Evolutionary conservation across 495 filamentous ascomycete genomes (phyloP).

Genomic region (Xylaria bambusicola): DNA sequence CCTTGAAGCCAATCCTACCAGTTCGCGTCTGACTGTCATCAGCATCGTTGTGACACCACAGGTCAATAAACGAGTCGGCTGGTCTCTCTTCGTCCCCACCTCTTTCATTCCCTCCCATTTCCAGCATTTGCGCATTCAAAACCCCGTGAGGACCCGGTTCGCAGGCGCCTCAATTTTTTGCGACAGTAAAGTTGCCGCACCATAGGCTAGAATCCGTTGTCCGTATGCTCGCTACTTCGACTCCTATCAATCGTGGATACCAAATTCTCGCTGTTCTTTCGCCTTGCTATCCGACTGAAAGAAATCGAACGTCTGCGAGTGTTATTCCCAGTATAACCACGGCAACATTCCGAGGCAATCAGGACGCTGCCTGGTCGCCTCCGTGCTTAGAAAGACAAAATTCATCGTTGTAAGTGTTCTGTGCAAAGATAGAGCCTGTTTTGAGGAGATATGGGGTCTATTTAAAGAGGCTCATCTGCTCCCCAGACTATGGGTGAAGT

Average conservation of each 20-base stretch:
- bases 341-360: conserved; percentile 17
- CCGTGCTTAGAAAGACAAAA: not conserved
- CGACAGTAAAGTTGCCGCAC: not conserved
- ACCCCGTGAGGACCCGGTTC: not conserved
- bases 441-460: not conserved
- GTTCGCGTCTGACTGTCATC: not conserved
- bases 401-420: not conserved
- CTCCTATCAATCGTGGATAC: not conserved
- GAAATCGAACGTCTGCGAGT: not conserved
- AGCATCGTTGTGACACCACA: conserved; percentile 10
- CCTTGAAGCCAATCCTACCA: conserved; percentile 3
- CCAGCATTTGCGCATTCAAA: not conserved
- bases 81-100: not conserved
- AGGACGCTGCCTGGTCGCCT: conserved; percentile 5
- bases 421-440: not conserved
- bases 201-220: not conserved
- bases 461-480: conserved; percentile 5
- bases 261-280: not conserved
- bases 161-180: not conserved
- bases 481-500: not conserved
- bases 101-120: not conserved
- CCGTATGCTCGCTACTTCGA: not conserved
- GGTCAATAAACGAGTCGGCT: not conserved
- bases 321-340: conserved; percentile 3
- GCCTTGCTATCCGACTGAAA: not conserved